Conservation (phyloP, 768 basidiomycete species). For the Rhizopogon vesiculosus region DNA sequence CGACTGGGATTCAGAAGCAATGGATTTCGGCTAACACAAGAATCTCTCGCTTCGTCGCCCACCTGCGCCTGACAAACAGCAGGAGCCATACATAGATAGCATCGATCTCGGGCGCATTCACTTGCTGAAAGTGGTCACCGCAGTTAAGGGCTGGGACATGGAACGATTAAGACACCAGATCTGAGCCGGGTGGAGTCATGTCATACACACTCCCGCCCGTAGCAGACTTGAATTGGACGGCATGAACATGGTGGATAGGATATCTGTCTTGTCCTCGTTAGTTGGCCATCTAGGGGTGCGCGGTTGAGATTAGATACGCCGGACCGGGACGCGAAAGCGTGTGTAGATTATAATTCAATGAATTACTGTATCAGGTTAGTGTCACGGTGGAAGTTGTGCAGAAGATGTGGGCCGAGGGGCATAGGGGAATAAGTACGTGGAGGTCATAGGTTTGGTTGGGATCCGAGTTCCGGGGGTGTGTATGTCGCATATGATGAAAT, state of each 20-base stretch:
- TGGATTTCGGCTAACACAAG: no score
- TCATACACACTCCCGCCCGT: conserved; percentile 7
- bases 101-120: conserved; percentile 23
- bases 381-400: conserved; percentile 45
- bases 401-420: conserved; percentile 32
- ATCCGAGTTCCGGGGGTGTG: no score
- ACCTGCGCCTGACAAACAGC: conserved; percentile 24
- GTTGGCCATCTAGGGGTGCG: conserved; percentile 12
- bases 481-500: no score
- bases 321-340: conserved; percentile 16
- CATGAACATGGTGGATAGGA: conserved; percentile 18
- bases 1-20: no score
- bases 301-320: conserved; percentile 26
- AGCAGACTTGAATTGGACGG: conserved; percentile 35
- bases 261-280: conserved; percentile 33
- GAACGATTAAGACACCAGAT: conserved; percentile 35
- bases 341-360: conserved; percentile 27
- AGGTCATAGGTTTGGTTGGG: conserved; percentile 17
- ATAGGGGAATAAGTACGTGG: background rate
- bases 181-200: conserved; percentile 24
- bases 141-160: conserved; percentile 9
- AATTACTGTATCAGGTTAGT: conserved; percentile 37
- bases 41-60: no score
- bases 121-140: conserved; percentile 21
- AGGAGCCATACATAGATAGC: conserved; percentile 49